Conservation (phyloP, 768 basidiomycete genomes). For the Mycena pura region DNA sequence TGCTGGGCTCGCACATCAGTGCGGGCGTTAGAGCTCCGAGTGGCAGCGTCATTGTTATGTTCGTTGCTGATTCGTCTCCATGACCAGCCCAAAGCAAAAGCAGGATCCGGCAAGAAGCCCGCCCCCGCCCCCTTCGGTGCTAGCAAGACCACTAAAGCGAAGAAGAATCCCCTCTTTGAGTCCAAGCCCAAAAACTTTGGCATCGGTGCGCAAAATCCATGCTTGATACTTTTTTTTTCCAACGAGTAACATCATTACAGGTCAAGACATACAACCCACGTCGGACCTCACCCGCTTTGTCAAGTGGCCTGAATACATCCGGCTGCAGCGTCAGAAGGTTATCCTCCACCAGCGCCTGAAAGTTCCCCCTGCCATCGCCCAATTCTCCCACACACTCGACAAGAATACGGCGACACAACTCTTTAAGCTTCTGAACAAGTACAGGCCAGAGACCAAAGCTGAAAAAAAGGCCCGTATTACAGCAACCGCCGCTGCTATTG, state of each 20-base stretch:
- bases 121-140: constrained; percentile 85
- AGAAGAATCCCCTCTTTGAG: constrained; percentile 98
- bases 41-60: constrained; percentile 42
- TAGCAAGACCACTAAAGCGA: constrained; percentile 72
- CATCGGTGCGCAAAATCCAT: constrained; percentile 85
- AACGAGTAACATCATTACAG: constrained; percentile 45
- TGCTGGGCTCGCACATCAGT: constrained; percentile 21
- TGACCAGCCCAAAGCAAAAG: constrained; percentile 87
- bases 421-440: constrained; percentile 98
- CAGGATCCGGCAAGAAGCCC: constrained; percentile 81
- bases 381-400: constrained; percentile 97
- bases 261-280: constrained; percentile 91
- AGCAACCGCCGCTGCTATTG: constrained; percentile 76
- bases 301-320: constrained; percentile 99
- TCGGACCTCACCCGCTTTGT: constrained; percentile 96
- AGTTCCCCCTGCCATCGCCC: constrained; percentile 97
- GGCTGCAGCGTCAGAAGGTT: constrained; percentile 97
- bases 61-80: constrained; percentile 75
- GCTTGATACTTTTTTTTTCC: background rate
- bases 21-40: constrained; percentile 65
- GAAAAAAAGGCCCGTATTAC: constrained; percentile 96
- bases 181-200: constrained; percentile 90
- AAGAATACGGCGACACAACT: constrained; percentile 99
- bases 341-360: constrained; percentile 97
- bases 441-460: constrained; percentile 91